A percentile compares a stretch with the other conserved stretches of the same genome.
Conservation (phyloP, 2,329 filamentous ascomycete genomes). For the Ceratocystis cubensis region DNA sequence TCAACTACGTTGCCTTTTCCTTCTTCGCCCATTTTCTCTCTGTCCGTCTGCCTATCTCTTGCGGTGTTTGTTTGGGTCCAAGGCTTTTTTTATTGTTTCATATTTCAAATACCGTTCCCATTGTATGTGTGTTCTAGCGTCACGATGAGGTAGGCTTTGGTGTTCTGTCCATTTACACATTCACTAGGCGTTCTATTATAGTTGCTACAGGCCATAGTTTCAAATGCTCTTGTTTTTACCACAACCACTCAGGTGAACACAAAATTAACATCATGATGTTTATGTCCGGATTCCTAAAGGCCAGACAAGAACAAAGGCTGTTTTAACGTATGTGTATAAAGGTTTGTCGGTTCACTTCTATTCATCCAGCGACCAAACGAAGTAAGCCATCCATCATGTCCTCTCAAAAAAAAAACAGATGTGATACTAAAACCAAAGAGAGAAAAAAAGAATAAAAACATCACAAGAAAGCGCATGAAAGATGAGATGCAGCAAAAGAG, state of each 20-base stretch:
- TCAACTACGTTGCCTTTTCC: not conserved
- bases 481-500: constrained; percentile 6
- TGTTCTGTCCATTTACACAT: no score
- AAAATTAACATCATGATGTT: not conserved
- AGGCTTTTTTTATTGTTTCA: no score
- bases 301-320: not conserved
- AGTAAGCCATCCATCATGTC: not conserved
- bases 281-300: not conserved
- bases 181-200: no score
- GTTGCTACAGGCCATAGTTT: no score
- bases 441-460: not conserved
- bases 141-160: no score
- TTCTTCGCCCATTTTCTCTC: not conserved
- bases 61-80: no score
- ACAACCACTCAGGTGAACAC: not conserved
- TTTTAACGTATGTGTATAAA: not conserved
- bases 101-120: no score
- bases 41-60: no score
- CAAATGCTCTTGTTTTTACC: no score
- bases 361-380: not conserved
- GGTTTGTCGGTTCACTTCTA: not conserved
- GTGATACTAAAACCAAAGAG: not conserved
- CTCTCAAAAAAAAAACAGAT: not conserved
- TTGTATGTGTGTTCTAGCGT: no score
- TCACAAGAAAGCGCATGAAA: not conserved